Base-by-base conservation (phyloP, 2,329 filamentous ascomycete genomes). In the Paecilomyces fulvus region DNA sequence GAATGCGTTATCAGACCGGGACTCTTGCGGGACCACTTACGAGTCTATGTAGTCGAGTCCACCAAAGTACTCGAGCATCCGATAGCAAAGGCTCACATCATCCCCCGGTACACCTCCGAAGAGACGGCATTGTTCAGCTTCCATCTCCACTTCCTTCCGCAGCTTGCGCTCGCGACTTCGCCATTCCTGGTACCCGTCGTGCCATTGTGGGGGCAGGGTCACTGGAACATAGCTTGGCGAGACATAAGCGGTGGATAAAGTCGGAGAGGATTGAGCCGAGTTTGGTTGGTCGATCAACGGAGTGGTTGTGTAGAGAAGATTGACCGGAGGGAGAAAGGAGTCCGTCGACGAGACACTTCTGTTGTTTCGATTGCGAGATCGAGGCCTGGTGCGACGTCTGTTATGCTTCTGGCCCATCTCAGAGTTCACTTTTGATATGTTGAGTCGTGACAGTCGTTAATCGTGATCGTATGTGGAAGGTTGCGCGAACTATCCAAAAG, bases 1-100 rank as follows among this genome's bases (percentile, higher is more conserved):
- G 37, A 43, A 43, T 20, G 37, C n/a, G 8, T 43, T 17, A 43
- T 17, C 20, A n/a, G 20, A 57, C 21, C 46, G 11, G 30, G 28
- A 20, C 14, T 25, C 23, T 55, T 52, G 28, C 21, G 43, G 21
- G 25, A 51, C 14, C 51, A 70, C 69, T 73, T 62, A 74, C 69
- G 68, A 65, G 56, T 77, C 67, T 58, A 79, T 75, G 64, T 76
- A 79, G 60, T 79, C 76, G 61, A 79, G 72, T 55, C 73, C 73
- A 62, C 69, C 75, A 57, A 79, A 79, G 56, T 75, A 77, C 61
- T 78, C 76, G 58, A 78, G 68, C 77, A 79, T 79, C 55, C 73
- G 72, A 62, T 74, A 74, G 64, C 76, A 78, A 49, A 79, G 70
- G 55, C 61, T 68, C 58, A 71, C 63, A 58, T 77, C 73, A 58